These are phyloP conservation scores for Tricholoma hemisulphureum DNA, from an alignment of 768 basidiomycete genomes.

Conservation along the genomic window DNA sequence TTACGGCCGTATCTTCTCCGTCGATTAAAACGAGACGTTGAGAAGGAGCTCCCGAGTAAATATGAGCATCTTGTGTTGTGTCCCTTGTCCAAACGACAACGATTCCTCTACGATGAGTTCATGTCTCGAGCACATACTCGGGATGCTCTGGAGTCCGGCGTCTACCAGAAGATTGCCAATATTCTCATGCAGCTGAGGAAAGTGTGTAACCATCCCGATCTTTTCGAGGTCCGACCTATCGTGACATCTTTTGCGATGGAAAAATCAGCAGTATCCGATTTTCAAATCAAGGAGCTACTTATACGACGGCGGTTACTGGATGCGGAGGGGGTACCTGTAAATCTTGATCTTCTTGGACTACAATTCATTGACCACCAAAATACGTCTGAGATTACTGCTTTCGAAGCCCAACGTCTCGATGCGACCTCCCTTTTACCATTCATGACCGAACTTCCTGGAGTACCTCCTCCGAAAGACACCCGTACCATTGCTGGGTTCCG, in stretches of 20 bases:
- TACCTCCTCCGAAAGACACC: conserved; percentile 70
- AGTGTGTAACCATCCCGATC: conserved; percentile 92
- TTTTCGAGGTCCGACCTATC: conserved; percentile 87
- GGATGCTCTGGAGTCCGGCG: conserved; percentile 78
- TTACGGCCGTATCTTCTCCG: conserved; percentile 95
- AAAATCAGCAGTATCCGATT: conserved; percentile 74
- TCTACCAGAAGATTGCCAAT: conserved; percentile 89
- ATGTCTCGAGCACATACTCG: conserved; percentile 86
- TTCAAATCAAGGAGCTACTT: conserved; percentile 85
- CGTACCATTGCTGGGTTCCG: conserved; percentile 75
- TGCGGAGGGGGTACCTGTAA: conserved; percentile 49
- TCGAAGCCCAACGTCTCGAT: conserved; percentile 55
- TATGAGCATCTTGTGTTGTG: conserved; percentile 89
- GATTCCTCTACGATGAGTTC: conserved; percentile 96
- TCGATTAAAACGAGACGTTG: conserved; percentile 96
- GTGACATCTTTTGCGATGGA: conserved; percentile 74
- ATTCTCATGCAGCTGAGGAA: conserved; percentile 98
- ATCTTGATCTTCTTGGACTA: conserved; percentile 65
- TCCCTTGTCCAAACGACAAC: conserved; percentile 85
- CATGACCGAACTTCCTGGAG: conserved; percentile 52
- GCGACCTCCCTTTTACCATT: conserved; percentile 56
- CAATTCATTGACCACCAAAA: conserved; percentile 58
- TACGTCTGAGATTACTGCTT: conserved; percentile 50
- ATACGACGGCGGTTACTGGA: conserved; percentile 70
- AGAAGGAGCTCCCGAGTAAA: conserved; percentile 92